Evolutionary conservation across 2,329 filamentous ascomycete genomes (phyloP), one percentile per base, ranked within the genome.

Genomic region (Colletotrichum ledebouriae): DNA sequence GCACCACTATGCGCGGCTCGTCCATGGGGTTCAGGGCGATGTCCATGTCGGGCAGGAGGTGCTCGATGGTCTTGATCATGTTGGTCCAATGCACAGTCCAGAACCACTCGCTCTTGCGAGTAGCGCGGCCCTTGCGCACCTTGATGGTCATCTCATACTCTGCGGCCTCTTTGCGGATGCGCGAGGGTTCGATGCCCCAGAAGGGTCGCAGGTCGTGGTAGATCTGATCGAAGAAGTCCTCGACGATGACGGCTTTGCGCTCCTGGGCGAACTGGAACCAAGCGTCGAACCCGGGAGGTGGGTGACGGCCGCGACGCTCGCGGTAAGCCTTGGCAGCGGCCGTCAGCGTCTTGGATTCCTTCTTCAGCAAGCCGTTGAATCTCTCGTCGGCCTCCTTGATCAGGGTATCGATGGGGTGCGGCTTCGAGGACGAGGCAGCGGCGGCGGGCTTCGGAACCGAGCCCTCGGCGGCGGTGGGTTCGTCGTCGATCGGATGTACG

Each of bases 11-110:
- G 29, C 89, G 82, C 44, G 89, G 89, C 74, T 92, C 89, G 72
- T 92, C 90, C 84, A 91, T 88, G 37, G 86, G 82, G 71, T 92
- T 92, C 67, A 91, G 81, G 0, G 89, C 84, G 66, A 92, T 83
- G 69, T 91, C 89, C 85, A 92, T 89, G 72, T 92, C 89, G 2
- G 89, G 89, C 15, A 92, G 78, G 61, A 86, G 68, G 44, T 85
- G 78, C 70, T 86, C 82, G n/a, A 89, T 81, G 0, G 83, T 82
- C 65, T 82, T 78, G 72, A 87, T 80, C 79, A 89, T 79, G 57
- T 84, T 76, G 37, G 85, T 76, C 86, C 87, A 88, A 67, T 89
- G 84, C 72, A 83, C 77, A 3, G 84, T 87, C 86, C 84, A 89
- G 73, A 86, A 87, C 85, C 83, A 89, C 71, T 85, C 84, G 74